Percentiles rank a stretch among this genome's conserved stretches.
phyloP scores from a whole-genome alignment of 208 protist species.

The Porcisia deanei region DNA sequence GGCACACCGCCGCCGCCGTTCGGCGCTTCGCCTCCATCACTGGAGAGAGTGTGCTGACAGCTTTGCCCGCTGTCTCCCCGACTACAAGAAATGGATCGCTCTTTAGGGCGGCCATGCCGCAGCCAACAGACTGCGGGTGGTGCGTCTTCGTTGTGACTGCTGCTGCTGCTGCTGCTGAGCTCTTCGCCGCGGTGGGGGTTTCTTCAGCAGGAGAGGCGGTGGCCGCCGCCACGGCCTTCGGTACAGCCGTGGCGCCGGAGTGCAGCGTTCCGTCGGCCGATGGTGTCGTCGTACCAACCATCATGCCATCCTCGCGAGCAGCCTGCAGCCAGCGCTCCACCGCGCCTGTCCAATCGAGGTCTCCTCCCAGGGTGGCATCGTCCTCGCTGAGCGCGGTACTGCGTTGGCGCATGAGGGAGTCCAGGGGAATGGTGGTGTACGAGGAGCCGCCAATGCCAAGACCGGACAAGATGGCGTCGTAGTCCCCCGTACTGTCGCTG shows the following conservation, averaged over 20 bases:
- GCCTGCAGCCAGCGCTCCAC: conserved; percentile 41
- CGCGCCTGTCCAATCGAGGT: conserved; percentile 38
- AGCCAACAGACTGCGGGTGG: conserved; percentile 3
- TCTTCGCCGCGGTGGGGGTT: background rate
- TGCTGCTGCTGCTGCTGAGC: background rate
- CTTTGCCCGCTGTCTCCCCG: background rate
- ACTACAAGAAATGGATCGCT: conserved; percentile 16
- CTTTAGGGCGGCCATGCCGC: conserved; percentile 20
- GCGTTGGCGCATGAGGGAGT: conserved; percentile 16
- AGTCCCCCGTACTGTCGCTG: conserved; percentile 11
- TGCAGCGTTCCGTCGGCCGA: background rate
- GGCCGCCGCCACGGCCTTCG: background rate
- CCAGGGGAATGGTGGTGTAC: conserved; percentile 29
- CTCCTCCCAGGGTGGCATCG: conserved; percentile 6
- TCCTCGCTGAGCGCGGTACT: conserved; percentile 15
- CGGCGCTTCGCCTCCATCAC: conserved; percentile 2
- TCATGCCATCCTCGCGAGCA: conserved; percentile 16
- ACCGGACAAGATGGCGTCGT: conserved; percentile 29
- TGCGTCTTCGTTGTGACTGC: background rate
- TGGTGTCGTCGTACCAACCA: background rate
- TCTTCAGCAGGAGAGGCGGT: background rate
- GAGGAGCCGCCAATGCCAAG: conserved; percentile 31
- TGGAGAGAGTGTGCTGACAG: background rate
- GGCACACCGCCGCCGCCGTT: conserved; percentile 14
- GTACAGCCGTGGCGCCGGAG: background rate